These are phyloP conservation scores for Epichloe festucae DNA, from an alignment of 2,329 filamentous ascomycete species.

Conservation along the genomic window DNA sequence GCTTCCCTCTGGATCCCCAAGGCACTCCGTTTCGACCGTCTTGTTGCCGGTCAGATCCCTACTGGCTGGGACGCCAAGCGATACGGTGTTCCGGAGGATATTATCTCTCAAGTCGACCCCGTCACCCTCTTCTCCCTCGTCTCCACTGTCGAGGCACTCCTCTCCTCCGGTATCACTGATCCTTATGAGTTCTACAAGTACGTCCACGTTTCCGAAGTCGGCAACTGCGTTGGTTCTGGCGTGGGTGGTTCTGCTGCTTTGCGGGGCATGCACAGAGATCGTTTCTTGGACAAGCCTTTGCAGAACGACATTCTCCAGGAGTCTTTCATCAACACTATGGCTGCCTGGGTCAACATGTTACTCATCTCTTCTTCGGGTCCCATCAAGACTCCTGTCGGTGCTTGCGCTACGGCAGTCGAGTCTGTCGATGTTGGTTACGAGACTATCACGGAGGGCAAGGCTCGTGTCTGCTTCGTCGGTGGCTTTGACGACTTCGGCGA, in stretches of 20 bases:
- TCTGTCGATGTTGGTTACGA: constrained; percentile 97
- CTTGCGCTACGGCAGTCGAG: constrained; percentile 93
- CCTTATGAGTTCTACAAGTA: constrained; percentile 99
- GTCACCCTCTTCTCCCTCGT: constrained; percentile 93
- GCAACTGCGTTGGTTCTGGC: constrained; percentile 96
- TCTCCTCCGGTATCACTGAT: constrained; percentile 91
- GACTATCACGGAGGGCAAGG: constrained; percentile 97
- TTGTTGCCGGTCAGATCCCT: constrained; percentile 92
- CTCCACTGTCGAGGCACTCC: constrained; percentile 79
- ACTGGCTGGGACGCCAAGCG: constrained; percentile 95
- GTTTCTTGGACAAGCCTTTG: constrained; percentile 89
- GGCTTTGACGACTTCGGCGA: constrained; percentile 99
- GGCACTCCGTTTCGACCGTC: constrained; percentile 89
- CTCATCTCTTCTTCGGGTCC: constrained; percentile 91
- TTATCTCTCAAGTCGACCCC: constrained; percentile 93
- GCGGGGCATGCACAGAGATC: constrained; percentile 96
- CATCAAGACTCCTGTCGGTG: constrained; percentile 97
- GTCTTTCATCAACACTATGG: constrained; percentile 99
- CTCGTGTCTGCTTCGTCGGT: constrained; percentile 91
- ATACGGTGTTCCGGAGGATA: constrained; percentile 94
- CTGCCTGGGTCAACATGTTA: constrained; percentile 99
- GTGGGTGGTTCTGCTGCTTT: constrained; percentile 91
- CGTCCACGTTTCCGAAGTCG: constrained; percentile 92
- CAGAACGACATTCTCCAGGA: constrained; percentile 99
- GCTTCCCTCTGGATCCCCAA: constrained; percentile 95